phyloP scores from a whole-genome alignment of 805 yeast genomes.

The Spathaspora passalidarum region DNA sequence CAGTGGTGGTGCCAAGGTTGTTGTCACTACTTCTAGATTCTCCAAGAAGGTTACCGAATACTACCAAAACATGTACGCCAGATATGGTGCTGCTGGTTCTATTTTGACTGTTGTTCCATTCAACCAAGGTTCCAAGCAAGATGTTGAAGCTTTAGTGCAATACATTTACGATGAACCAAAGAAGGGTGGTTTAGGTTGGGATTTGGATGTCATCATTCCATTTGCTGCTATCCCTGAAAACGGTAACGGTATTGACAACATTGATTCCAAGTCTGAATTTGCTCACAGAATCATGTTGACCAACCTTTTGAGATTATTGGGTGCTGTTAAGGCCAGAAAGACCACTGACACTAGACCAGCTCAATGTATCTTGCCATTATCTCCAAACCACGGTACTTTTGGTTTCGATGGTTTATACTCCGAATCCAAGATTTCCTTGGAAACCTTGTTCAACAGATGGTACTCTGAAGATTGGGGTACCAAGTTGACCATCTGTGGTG shows the following conservation, averaged over 20 bases:
- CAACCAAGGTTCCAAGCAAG: conserved; percentile 96
- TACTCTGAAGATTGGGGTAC: conserved; percentile 94
- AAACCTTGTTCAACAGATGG: conserved; percentile 98
- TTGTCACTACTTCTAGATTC: conserved; percentile 95
- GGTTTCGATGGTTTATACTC: conserved; percentile 98
- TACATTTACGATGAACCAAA: conserved; percentile 81
- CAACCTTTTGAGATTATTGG: conserved; percentile 87
- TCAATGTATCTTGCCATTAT: conserved; percentile 91
- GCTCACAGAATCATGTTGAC: conserved; percentile 99
- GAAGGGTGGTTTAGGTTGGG: conserved; percentile 96
- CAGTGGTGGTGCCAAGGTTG: conserved; percentile 96
- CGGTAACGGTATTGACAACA: conserved; percentile 90
- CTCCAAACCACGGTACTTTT: conserved; percentile 98
- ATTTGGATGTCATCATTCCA: conserved; percentile 92
- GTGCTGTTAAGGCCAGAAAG: conserved; percentile 84
- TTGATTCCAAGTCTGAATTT: conserved; percentile 93
- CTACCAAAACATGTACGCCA: conserved; percentile 90
- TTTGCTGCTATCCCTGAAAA: conserved; percentile 99
- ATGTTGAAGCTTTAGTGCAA: conserved; percentile 78
- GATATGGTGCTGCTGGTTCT: conserved; percentile 90
- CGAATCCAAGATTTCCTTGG: conserved; percentile 92
- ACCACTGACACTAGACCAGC: conserved; percentile 94
- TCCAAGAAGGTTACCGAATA: conserved; percentile 92
- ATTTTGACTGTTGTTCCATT: conserved; percentile 95
- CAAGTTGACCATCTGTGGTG: conserved; percentile 95